Evolutionary conservation across 2,329 filamentous ascomycete species (phyloP).

Genomic region (Achaetomium macrosporum): DNA sequence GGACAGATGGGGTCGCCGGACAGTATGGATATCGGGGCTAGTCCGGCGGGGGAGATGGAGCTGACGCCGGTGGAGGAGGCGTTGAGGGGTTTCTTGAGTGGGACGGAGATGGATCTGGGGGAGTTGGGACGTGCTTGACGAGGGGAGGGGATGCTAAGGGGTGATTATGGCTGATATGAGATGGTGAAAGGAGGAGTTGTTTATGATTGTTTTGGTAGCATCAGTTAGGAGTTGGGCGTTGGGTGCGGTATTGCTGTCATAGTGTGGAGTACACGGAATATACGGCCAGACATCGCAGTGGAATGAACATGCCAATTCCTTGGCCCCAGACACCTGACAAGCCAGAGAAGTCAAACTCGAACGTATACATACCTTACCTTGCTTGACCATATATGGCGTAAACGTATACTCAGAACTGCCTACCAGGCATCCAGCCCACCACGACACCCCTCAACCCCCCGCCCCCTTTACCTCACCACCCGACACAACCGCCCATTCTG

Average conservation of each 20-base stretch:
- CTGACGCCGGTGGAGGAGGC: slow-evolving; percentile 17
- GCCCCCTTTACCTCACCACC: neutral
- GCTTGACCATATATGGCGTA: too few species aligned
- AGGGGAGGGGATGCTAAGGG: neutral
- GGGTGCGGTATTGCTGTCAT: neutral
- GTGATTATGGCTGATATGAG: neutral
- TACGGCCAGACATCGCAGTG: too few species aligned
- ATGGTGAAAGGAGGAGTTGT: neutral
- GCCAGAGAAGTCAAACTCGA: too few species aligned
- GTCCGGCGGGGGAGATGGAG: too few species aligned
- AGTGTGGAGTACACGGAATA: too few species aligned
- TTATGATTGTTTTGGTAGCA: neutral
- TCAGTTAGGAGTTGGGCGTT: neutral
- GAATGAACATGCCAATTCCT: too few species aligned
- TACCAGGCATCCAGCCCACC: too few species aligned
- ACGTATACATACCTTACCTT: too few species aligned
- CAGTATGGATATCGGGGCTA: neutral
- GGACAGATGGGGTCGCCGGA: slow-evolving; percentile 8
- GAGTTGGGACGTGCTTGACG: slow-evolving; percentile 1
- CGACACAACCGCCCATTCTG: slow-evolving; percentile 24
- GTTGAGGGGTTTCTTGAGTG: slow-evolving; percentile 13
- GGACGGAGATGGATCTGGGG: slow-evolving; percentile 10
- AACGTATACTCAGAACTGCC: too few species aligned
- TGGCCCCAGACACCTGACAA: too few species aligned
- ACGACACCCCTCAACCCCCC: too few species aligned